Evolutionary conservation across 257 asterid genomes (phyloP), one percentile per base, ranked within the genome.

Genomic region (Anisodus tanguticus): DNA sequence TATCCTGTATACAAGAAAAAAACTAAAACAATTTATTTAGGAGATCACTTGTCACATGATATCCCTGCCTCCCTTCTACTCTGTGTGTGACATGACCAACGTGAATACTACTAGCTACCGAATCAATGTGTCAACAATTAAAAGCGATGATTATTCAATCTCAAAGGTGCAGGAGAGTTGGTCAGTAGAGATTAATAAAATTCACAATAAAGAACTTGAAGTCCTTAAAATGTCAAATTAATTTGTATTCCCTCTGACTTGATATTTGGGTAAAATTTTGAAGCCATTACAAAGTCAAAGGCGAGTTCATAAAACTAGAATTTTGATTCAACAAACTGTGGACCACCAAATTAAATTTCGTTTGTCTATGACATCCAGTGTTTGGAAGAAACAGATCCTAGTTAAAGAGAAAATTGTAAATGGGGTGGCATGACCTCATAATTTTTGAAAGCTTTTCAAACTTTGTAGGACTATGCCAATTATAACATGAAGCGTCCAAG

Each of bases 361-460:
- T n/a, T 43, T 43, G 53, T 15, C 53, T 2, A 8, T 70, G 79
- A 70, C 79, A 16, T 70, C 79, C 79, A 70, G 8, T 70, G 16
- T 9, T 70, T 8, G 37, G 79, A 70, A 70, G 57, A 70, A 43
- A 70, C 35, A 43, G 79, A 70, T 9, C 55, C 55, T 70, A 70
- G 55, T 70, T 49, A 11, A 72, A 74, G 45, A 19, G 45, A 49
- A 6, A 45, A 74, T 49, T 74, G 22, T 74, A 74, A 10, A 49
- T 74, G 45, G 45, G 59, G 39, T 47, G 60, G 81, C 63, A 76
- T 51, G 22, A 51, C 45, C 45, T 51, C 45, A 47, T 8, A 5
- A 72, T 2, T 72, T 22, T 72, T 76, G 5, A 22, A 13, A 26
- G 72, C 45, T 9, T 22, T 76, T 26, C 45, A 51, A 76, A 71